Evolutionary conservation across 352 stramenopile genomes (phyloP), one percentile per base, ranked within the genome.

Genomic region (Globisporangium barbulae): DNA sequence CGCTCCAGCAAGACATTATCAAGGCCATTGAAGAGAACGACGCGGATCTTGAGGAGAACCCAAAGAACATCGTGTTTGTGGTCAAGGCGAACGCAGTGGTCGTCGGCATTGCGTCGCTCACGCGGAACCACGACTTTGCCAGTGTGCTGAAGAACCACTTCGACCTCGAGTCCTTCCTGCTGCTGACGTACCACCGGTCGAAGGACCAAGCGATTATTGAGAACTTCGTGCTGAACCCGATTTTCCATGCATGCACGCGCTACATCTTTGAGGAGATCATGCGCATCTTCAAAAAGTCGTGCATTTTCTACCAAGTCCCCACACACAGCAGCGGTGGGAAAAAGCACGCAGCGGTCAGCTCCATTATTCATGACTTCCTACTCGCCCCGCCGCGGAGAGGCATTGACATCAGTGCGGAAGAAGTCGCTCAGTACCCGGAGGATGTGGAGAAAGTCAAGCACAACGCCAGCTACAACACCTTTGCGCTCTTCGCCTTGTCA

Each of bases 401-500:
- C 60, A 78, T 86, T 25, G 71, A 54, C 9, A 64, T 80, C 50
- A 78, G 73, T 52, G 55, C 47, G 15, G 77, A 90, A 17, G 68
- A 85, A 49, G 72, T 81, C 9, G 80, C 63, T 3, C 57, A 78
- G 52, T 78, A 86, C 42, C 75, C 82, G 0, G 74, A 89, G 15
- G 78, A 90, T 44, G 71, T 61, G 3, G 68, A 72, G 10, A 63
- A 57, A 17, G 59, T 63, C 12, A 30, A 62, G 28, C 63, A 73
- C 35, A 63, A 49, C 2, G 56, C 53, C 7, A 61, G 39, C 10
- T 78, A 68, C 44, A 64, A 77, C 53, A 28, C 59, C 9, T 90
- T 90, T 45, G 79, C 89, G 19, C 75, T 98, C n/a, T 97, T 97
- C 64, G 79, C 91, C 33, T 39, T 96, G 49, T 86, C 91, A 0